Evolutionary conservation across 139 green algal species (phyloP), one percentile per base, ranked within the genome.

Genomic region (Chlorella sp.): DNA sequence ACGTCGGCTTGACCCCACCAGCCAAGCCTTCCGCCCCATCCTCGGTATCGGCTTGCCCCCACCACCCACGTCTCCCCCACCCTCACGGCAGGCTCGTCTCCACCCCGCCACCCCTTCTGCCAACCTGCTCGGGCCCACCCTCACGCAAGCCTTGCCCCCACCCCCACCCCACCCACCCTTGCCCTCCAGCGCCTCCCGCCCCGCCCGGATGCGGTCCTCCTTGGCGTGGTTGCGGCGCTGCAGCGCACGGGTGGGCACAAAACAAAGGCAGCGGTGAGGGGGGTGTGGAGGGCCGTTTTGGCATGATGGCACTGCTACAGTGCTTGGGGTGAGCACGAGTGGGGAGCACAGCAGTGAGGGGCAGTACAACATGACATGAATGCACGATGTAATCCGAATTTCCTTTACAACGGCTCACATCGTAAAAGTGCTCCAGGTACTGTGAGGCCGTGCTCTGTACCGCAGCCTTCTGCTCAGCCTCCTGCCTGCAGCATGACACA

Each of bases 381-480:
- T n/a, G n/a, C n/a, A n/a, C n/a, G n/a, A n/a, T n/a, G n/a, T n/a
- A n/a, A n/a, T n/a, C n/a, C n/a, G n/a, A n/a, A n/a, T n/a, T n/a
- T n/a, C n/a, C n/a, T n/a, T n/a, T n/a, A n/a, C n/a, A n/a, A n/a
- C n/a, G n/a, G n/a, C n/a, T 11, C 75, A 89, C 86, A 81, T 88
- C 60, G 48, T 94, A 93, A 68, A 93, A 94, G 40, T 79, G 61
- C 69, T 92, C 86, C 40, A 95, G 86, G 81, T 92, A 94, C 77
- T 53, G 71, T 22, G 68, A 68, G 30, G 93, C 91, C 15, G 91
- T 86, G 24, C 85, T 32, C 53, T 90, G 80, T 3, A 90, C 40
- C 30, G 66, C 81, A 36, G 83, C 64, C 66, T 93, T 92, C 48
- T 92, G 32, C 32, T 93, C 91, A 11, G 89, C 86, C 53, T 92